Evolutionary conservation across 768 basidiomycete species (phyloP).

Genomic region (Chalciporus sphaerocephalus): DNA sequence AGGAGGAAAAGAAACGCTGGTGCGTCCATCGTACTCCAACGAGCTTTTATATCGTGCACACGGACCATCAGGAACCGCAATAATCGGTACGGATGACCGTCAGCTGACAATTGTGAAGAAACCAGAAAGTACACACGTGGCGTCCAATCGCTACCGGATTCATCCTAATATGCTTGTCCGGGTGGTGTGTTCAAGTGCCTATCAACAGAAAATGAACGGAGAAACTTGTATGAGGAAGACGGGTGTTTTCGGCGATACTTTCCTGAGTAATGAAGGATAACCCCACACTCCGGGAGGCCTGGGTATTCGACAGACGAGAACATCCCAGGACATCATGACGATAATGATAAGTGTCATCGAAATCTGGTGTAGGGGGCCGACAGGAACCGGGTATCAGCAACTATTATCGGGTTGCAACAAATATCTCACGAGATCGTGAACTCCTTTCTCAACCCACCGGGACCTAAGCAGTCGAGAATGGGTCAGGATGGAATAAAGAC

Average conservation of each 20-base stretch:
- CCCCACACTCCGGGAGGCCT: conserved; percentile 4
- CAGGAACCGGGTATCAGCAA: background rate
- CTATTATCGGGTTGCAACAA: background rate
- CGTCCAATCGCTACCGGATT: conserved; percentile 5
- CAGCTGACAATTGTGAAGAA: conserved; percentile 15
- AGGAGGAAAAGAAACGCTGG: conserved; percentile 9
- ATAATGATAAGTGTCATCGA: conserved; percentile 2
- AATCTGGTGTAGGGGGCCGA: conserved; percentile 2
- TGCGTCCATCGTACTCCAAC: background rate
- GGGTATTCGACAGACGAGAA: background rate
- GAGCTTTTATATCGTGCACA: conserved; percentile 20
- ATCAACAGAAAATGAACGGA: background rate
- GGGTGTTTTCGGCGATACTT: conserved; percentile 10
- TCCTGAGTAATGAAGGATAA: background rate
- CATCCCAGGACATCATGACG: background rate
- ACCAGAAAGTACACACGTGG: conserved; percentile 8
- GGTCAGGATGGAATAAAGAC: background rate
- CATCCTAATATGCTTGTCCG: background rate
- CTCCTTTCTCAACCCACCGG: background rate
- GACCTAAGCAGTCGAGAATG: background rate
- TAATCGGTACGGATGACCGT: conserved; percentile 5
- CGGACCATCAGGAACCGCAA: background rate
- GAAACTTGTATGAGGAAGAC: background rate
- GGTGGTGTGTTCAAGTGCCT: background rate
- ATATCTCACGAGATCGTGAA: conserved; percentile 7